Conservation (phyloP, 225 moss, liverwort and hornwort species). For the Pseudoscleropodium purum region DNA sequence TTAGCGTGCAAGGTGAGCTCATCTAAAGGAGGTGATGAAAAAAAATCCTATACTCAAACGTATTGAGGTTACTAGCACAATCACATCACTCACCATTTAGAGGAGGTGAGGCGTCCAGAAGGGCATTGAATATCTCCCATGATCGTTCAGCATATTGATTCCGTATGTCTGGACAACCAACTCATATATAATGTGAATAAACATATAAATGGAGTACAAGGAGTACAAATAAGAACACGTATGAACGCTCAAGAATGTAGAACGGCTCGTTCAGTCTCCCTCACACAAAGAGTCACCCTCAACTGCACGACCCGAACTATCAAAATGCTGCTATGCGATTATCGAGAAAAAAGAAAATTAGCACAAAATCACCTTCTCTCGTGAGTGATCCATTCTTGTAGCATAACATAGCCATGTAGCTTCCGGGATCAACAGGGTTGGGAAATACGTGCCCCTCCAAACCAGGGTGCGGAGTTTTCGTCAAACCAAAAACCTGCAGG, state of each 20-base stretch:
- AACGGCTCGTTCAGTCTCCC: neutral
- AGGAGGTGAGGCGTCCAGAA: constrained; percentile 45
- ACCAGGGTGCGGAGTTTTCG: constrained; percentile 65
- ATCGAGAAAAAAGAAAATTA: neutral
- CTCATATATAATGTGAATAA: neutral
- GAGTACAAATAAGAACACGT: neutral
- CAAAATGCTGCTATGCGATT: neutral
- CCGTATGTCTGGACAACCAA: constrained; percentile 49
- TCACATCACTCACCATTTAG: constrained; percentile 47
- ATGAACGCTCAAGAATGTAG: neutral
- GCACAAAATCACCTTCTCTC: constrained; percentile 54
- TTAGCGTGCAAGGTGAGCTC: neutral
- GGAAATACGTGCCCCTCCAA: constrained; percentile 88
- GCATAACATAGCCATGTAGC: constrained; percentile 89
- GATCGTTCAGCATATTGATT: constrained; percentile 60
- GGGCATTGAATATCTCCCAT: constrained; percentile 71
- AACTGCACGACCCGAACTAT: neutral
- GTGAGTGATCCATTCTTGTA: constrained; percentile 97
- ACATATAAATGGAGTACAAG: neutral
- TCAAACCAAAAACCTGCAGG: constrained; percentile 81
- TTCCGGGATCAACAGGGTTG: constrained; percentile 78
- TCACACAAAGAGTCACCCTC: neutral
- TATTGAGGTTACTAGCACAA: neutral
- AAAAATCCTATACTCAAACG: neutral
- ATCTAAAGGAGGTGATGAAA: neutral